Evolutionary conservation across 2,329 filamentous ascomycete species (phyloP), one percentile per base, ranked within the genome.

Genomic region (Fusarium succisae): DNA sequence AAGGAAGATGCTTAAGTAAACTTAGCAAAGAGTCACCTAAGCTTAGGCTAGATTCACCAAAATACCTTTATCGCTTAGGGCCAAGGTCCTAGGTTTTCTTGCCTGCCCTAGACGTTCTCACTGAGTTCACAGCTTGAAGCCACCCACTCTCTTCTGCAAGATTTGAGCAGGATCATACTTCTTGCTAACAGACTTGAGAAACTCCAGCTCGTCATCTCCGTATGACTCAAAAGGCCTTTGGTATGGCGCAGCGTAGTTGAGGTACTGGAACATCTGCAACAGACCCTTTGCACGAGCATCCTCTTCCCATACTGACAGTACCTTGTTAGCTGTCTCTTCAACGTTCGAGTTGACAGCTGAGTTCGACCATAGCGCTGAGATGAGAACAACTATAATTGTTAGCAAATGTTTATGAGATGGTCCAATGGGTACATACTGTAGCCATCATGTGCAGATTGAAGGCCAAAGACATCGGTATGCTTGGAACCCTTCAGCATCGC

Each of bases 131-230:
- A 61, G 37, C 17, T 56, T 61, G 11, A 61, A 63, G 8, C 45
- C 64, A 20, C 67, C 63, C 6, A 63, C 37, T 12, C 38, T 60
- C 14, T 35, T 35, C 12, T 68, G 67, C 12, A 70, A 58, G 12
- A 70, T 47, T 6, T 43, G 57, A 5, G 13, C 22, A 6, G 63
- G 67, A 18, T 70, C 67, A 44, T 68, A 68, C n/a, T 50, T 68
- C 4, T 24, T 17, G 15, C 63, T 35, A 2, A 53, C 41, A 1
- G 32, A 18, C 18, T 41, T 59, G 4, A 70, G 41, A 12, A 63
- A 51, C 5, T 22, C 12, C 6, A 15, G 14, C 12, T 47, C 32
- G 2, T 39, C 43, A 8, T 14, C 18, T 5, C 48, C 48, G 5
- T 63, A 64, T 1, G 57, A 45, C 10, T 37, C n/a, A 9, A 63